These are phyloP conservation scores for Lichtheimia corymbifera DNA, from an alignment of 371 early-diverging fungal species.

Conservation along the genomic window DNA sequence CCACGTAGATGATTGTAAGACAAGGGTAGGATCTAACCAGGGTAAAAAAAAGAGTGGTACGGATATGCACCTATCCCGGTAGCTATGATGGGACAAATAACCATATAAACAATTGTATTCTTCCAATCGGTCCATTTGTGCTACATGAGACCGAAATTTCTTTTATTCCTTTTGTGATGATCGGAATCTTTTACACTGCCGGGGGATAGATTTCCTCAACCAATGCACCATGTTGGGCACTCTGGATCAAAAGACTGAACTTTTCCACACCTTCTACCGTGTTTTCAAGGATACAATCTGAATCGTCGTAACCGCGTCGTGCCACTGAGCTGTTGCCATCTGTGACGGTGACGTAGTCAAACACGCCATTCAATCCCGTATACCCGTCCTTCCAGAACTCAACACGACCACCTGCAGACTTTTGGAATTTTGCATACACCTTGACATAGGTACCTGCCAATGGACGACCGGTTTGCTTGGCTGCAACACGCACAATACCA, in stretches of 20 bases:
- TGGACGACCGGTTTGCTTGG: conserved; percentile 33
- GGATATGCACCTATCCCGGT: no score
- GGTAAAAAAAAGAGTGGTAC: no score
- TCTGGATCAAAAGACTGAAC: conserved; percentile 35
- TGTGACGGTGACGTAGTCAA: conserved; percentile 59
- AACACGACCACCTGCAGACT: conserved; percentile 10
- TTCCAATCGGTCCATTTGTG: no score
- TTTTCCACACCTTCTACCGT: conserved; percentile 26
- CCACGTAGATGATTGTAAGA: no score
- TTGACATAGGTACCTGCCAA: conserved; percentile 61
- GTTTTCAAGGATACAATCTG: conserved; percentile 18
- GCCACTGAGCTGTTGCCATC: conserved; percentile 28
- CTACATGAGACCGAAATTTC: no score
- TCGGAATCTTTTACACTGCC: neutral
- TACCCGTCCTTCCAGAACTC: conserved; percentile 69
- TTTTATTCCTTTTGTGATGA: no score
- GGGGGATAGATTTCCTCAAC: conserved; percentile 47
- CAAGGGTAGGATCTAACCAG: no score
- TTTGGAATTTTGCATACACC: conserved; percentile 54
- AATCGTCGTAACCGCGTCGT: conserved; percentile 6
- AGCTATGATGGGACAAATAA: neutral
- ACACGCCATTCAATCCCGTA: conserved; percentile 60
- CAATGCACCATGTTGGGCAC: conserved; percentile 32
- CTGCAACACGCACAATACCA: conserved; percentile 52
- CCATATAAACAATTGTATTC: no score